Evolutionary conservation across 208 protist species (phyloP).

Genomic region (Trypanosomatidae sp.): DNA sequence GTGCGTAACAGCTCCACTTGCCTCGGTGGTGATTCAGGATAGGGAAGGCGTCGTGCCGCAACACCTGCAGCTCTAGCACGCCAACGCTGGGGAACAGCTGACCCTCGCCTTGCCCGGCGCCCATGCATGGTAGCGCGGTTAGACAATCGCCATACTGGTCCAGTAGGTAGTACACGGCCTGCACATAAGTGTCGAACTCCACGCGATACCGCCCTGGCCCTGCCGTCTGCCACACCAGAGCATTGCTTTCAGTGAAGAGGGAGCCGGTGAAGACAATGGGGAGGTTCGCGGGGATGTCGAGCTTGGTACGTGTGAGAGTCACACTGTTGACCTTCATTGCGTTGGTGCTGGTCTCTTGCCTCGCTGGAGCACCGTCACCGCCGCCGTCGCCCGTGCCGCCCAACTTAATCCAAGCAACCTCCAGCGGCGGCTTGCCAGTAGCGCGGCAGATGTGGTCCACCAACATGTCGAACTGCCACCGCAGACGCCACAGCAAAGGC

Average conservation of each 20-base stretch:
- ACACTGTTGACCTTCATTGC: background rate
- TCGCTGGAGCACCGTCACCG: background rate
- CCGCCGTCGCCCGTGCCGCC: constrained; percentile 3
- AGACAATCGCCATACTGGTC: constrained; percentile 66
- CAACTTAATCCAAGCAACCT: constrained; percentile 30
- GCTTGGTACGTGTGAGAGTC: background rate
- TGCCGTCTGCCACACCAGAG: constrained; percentile 64
- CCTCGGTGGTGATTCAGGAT: constrained; percentile 70
- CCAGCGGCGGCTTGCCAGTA: constrained; percentile 20
- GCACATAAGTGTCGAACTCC: constrained; percentile 82
- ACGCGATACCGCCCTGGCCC: constrained; percentile 71
- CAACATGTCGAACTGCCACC: constrained; percentile 84
- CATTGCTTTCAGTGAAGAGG: constrained; percentile 25
- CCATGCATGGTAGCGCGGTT: constrained; percentile 24
- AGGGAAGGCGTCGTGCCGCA: constrained; percentile 68
- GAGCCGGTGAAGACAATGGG: constrained; percentile 50
- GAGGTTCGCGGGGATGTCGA: constrained; percentile 1
- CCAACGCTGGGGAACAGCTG: constrained; percentile 53
- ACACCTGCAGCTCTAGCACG: constrained; percentile 58
- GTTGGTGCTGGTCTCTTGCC: constrained; percentile 4
- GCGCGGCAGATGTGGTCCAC: constrained; percentile 40
- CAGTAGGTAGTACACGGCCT: constrained; percentile 75
- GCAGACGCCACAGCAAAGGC: constrained; percentile 70
- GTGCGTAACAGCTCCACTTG: constrained; percentile 81
- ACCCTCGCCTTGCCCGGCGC: constrained; percentile 8